Base-by-base conservation (phyloP, 495 filamentous ascomycete species). In the Neurospora tetrasperma region DNA sequence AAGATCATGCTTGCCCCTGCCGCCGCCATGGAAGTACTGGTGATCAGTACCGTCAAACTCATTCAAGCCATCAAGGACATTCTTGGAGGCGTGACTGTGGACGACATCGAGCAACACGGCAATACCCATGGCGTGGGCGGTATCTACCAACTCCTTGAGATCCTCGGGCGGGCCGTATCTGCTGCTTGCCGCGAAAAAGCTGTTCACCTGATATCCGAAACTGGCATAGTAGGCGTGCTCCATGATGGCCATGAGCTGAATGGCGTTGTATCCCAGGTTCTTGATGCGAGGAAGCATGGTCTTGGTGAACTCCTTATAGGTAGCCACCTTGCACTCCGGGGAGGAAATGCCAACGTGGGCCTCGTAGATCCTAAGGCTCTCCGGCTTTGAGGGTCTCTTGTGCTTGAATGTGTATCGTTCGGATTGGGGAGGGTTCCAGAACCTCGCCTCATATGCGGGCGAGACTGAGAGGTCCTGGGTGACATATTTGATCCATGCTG, bases 221-320 rank as follows among this genome's bases (percentile, higher is more conserved):
- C 95, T 98, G 75, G 96, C 96, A 82, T 99, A 99, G 85, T 99
- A 99, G 39, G 96, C 95, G 83, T 99, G 96, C 80, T 99, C 96
- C 93, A 98, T 98, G 76, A 99, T 87, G 48, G 96, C 96, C 96
- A 99, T 99, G 75, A 99, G 86, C 81, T 99, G 96, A 76, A 99
- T 98, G 48, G 94, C 91, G 83, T 99, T 98, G 84, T 99, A 99
- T 71, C 95, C 96, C 71, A 98, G 86, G 76, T 88, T 85, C 78
- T 94, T 90, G 83, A 99, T 98, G 74, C 95, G 90, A 10, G 94
- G 94, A 9, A 99, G 88, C 88, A 96, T 91, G 81, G 92, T 92
- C 76, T 89, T 87, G 18, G 96, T 98, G 83, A 99, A 99, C 82
- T 99, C 93, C 81, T 97, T 97, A 87, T 97, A 99, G 9, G 94